These are phyloP conservation scores for Globisporangium lucens DNA, from an alignment of 352 stramenopile genomes.

Conservation along the genomic window DNA sequence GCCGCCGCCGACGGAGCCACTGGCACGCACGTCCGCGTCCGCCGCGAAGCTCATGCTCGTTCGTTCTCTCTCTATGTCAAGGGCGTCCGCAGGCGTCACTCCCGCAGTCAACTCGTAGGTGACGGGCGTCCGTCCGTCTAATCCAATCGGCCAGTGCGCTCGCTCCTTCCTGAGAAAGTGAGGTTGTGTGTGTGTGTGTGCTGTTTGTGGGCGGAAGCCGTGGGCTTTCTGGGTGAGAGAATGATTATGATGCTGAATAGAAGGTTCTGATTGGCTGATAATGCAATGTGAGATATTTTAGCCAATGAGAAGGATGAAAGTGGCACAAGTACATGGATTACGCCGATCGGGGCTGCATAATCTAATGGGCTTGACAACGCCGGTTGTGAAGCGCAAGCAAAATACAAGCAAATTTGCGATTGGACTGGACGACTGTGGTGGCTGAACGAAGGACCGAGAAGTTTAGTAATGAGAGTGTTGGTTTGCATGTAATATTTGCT, in stretches of 20 bases:
- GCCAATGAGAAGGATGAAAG: neutral
- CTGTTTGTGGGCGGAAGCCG: neutral
- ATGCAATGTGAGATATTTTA: neutral
- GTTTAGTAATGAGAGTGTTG: neutral
- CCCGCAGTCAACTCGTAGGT: too few relatives aligned
- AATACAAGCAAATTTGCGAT: too few relatives aligned
- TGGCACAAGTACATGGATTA: neutral
- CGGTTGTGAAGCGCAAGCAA: neutral
- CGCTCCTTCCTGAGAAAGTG: neutral
- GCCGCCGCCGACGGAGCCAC: neutral
- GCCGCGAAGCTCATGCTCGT: slow-evolving; percentile 10
- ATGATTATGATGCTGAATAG: neutral
- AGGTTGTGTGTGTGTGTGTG: neutral
- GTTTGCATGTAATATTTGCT: neutral
- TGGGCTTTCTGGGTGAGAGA: neutral
- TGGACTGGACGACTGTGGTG: too few relatives aligned
- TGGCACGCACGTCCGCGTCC: slow-evolving; percentile 1
- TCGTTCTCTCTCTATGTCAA: neutral
- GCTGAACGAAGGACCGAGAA: neutral
- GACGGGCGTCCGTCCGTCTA: neutral
- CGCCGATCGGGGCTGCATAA: neutral
- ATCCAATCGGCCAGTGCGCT: neutral
- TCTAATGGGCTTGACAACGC: neutral
- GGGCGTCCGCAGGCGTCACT: neutral
- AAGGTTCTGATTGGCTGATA: neutral